Percentiles rank a stretch among this genome's conserved stretches.
Evolutionary conservation across 2,329 filamentous ascomycete species (phyloP).

Genomic region (Phyllosticta capitalensis): DNA sequence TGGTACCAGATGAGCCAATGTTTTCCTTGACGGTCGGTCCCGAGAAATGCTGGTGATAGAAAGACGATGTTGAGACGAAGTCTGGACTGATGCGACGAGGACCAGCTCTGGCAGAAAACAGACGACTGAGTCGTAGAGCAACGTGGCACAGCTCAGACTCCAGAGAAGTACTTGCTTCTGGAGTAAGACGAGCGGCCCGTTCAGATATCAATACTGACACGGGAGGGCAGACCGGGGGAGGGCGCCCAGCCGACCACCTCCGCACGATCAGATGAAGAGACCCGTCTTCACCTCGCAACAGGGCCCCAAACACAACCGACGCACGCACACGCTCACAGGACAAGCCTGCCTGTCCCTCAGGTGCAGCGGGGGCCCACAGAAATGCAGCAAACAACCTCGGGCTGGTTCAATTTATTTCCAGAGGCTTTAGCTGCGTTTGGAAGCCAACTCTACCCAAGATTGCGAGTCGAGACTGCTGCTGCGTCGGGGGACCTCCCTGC

Average conservation of each 20-base stretch:
- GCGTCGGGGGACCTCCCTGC: not conserved
- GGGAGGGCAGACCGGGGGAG: not conserved
- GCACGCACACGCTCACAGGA: not conserved
- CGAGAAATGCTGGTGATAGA: not conserved
- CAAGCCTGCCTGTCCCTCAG: not conserved
- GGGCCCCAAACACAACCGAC: not conserved
- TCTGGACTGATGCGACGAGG: not conserved
- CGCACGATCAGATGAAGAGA: slow-evolving; percentile 4
- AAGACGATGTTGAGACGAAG: not conserved
- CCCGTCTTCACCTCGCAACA: not conserved
- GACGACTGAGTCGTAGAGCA: not conserved
- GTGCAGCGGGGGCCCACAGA: not conserved
- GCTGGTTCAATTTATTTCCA: not conserved
- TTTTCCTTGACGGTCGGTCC: not conserved
- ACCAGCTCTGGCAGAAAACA: not conserved
- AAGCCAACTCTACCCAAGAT: not conserved
- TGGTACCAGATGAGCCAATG: not conserved
- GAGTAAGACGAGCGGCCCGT: not conserved
- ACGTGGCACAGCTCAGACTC: not conserved
- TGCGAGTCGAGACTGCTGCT: not conserved
- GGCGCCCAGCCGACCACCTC: not conserved
- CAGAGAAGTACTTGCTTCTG: not conserved
- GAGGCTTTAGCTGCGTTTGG: not conserved
- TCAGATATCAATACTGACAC: not conserved
- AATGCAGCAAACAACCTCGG: not conserved